Evolutionary conservation across 1,139 yeast genomes (phyloP).

Genomic region (Geotrichum aggregatum): DNA sequence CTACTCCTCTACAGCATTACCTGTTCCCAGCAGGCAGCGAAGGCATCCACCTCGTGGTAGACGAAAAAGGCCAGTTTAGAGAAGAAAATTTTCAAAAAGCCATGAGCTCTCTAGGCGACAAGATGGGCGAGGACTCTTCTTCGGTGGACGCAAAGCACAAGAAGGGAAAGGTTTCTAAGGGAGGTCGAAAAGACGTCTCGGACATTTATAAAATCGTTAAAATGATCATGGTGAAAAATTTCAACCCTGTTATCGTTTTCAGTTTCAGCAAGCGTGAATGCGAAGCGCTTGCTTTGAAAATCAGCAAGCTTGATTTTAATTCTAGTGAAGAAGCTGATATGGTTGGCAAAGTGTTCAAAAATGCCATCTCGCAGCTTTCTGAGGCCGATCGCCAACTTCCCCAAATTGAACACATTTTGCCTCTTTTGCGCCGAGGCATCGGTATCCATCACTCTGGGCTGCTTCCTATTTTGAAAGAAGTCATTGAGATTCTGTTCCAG

Average conservation of each 20-base stretch:
- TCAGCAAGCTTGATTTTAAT: constrained; percentile 92
- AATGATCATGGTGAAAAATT: constrained; percentile 94
- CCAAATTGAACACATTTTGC: constrained; percentile 86
- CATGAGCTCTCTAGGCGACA: constrained; percentile 86
- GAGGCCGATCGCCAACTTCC: constrained; percentile 90
- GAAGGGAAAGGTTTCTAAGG: constrained; percentile 82
- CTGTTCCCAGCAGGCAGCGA: constrained; percentile 96
- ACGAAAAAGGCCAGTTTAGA: constrained; percentile 91
- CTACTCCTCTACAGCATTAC: constrained; percentile 96
- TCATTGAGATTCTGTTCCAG: constrained; percentile 92
- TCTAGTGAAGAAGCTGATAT: constrained; percentile 89
- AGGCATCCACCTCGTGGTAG: constrained; percentile 95
- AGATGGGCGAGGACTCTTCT: constrained; percentile 74
- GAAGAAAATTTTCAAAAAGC: constrained; percentile 98
- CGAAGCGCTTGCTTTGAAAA: constrained; percentile 85
- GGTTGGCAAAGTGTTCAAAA: constrained; percentile 78
- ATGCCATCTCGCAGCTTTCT: constrained; percentile 82
- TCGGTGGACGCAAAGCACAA: constrained; percentile 36
- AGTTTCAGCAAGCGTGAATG: constrained; percentile 96
- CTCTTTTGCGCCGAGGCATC: constrained; percentile 86
- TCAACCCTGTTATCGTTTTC: constrained; percentile 96
- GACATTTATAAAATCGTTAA: constrained; percentile 96
- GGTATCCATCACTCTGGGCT: constrained; percentile 98
- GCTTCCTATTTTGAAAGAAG: constrained; percentile 91
- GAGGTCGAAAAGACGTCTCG: constrained; percentile 62